Base-by-base conservation (phyloP, 495 filamentous ascomycete species). In the Trichoderma gamsii region DNA sequence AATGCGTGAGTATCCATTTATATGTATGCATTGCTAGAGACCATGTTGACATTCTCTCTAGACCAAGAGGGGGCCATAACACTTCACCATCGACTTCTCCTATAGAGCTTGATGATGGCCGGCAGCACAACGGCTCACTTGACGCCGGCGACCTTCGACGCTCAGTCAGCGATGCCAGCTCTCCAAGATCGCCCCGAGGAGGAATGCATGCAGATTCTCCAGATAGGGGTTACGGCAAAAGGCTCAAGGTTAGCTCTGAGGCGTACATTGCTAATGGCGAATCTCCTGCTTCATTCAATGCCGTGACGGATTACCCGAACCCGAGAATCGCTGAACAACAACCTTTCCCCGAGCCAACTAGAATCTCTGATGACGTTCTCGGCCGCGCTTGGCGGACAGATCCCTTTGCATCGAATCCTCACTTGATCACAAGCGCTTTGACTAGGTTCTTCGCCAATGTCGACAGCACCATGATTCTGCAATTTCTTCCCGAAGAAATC, bases 1-100 rank as follows among this genome's bases (percentile, higher is more conserved):
- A 92, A 89, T 78, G 90, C 90, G 92, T 94, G 84, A 88, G 91
- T 88, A 29, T 51, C 66, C 16, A 52, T 68, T 66, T 23, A 7
- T 7, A 41, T 56, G 66, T 27, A 41, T 64, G 41, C 11, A 41
- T 18, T 66, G 21, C n/a, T 38, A 56, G 16, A 44, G 49, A 27
- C n/a, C 23, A 52, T 27, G 72, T 32, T 75, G 72, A 72, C 76
- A 59, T 12, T 65, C 38, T 29, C 43, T 52, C 68, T 70, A 85
- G 84, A 32, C 84, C 84, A 46, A 79, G 84, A 69, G 84, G 84
- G 63, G 83, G 84, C 21, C 82, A 85, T 71, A 83, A 83, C 51
- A 80, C 81, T 5, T 82, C 81, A 16, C 82, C 79, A 61, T 79
- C 76, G n/a, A 78, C 83, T 43, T 80, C 83, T 6, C 79, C 84